Conservation (phyloP, 306 rosid species). For the Parietaria judaica region DNA sequence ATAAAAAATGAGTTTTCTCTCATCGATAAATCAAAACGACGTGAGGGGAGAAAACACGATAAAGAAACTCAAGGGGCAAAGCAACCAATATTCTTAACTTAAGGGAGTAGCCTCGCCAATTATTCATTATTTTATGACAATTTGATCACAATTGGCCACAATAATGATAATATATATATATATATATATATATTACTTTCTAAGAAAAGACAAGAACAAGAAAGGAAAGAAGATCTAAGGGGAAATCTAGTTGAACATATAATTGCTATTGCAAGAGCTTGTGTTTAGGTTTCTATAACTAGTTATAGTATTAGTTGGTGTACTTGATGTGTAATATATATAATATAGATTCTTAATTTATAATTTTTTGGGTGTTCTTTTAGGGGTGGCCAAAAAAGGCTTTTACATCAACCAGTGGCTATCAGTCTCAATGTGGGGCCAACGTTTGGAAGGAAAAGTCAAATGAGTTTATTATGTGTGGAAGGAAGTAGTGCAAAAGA, state of each 20-base stretch:
- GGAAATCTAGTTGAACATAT: constrained; percentile 3
- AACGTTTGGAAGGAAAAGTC: constrained; percentile 28
- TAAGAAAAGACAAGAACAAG: neutral
- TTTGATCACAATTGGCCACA: constrained; percentile 15
- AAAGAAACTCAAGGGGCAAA: too few species aligned
- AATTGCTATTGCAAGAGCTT: constrained; percentile 19
- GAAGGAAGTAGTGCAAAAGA: constrained; percentile 30
- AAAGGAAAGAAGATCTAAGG: constrained; percentile 3
- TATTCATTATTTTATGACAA: constrained; percentile 1
- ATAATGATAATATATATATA: constrained; percentile 9
- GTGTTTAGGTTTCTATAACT: constrained; percentile 30
- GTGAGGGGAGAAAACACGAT: too few species aligned
- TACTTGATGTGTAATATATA: constrained; percentile 10
- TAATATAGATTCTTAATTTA: neutral
- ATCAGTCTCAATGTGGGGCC: constrained; percentile 25
- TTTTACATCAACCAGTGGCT: constrained; percentile 13
- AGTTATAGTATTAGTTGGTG: constrained; percentile 20
- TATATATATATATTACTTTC: constrained; percentile 1
- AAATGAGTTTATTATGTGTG: constrained; percentile 31
- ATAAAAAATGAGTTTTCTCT: too few species aligned
- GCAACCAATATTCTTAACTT: too few species aligned
- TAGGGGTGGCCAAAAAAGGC: constrained; percentile 5
- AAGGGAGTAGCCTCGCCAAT: too few species aligned
- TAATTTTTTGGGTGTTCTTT: neutral
- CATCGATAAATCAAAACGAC: too few species aligned